Percentiles rank a stretch among this genome's conserved stretches.
Evolutionary conservation across 2,329 filamentous ascomycete species (phyloP).

Genomic region (Fusarium nanum): DNA sequence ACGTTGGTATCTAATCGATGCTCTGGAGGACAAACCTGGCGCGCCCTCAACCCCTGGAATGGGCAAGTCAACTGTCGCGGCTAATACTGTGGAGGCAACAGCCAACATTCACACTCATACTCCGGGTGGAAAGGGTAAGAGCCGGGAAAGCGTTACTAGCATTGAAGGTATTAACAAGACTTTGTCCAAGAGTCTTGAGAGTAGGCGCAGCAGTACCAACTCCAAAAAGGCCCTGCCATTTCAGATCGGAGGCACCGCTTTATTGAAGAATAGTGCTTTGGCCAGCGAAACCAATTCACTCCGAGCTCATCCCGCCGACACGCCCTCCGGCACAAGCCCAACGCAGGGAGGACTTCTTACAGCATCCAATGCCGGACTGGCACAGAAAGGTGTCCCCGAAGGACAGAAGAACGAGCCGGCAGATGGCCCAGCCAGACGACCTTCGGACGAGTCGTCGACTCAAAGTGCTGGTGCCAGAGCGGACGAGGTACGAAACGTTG

Average conservation of each 20-base stretch:
- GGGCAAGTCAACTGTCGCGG: slow-evolving; percentile 90
- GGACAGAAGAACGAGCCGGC: slow-evolving; percentile 33
- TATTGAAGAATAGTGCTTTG: slow-evolving; percentile 63
- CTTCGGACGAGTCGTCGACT: slow-evolving; percentile 45
- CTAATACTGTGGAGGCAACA: slow-evolving; percentile 86
- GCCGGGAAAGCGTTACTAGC: slow-evolving; percentile 61
- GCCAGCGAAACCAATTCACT: slow-evolving; percentile 71
- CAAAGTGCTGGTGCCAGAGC: slow-evolving; percentile 42
- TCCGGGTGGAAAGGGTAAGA: slow-evolving; percentile 58
- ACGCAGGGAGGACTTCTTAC: slow-evolving; percentile 50
- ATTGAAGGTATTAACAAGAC: slow-evolving; percentile 82
- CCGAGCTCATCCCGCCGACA: slow-evolving; percentile 60
- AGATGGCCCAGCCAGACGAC: slow-evolving; percentile 38
- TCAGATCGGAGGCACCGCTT: slow-evolving; percentile 55
- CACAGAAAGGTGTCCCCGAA: slow-evolving; percentile 22
- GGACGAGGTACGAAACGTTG: slow-evolving; percentile 66
- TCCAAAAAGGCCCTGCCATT: slow-evolving; percentile 80
- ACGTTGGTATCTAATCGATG: slow-evolving; percentile 96
- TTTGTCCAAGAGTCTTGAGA: slow-evolving; percentile 88
- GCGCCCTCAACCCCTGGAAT: slow-evolving; percentile 93
- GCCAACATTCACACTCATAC: slow-evolving; percentile 73
- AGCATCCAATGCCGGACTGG: slow-evolving; percentile 37
- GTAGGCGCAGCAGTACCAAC: slow-evolving; percentile 85
- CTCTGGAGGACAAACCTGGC: slow-evolving; percentile 89
- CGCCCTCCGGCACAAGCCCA: slow-evolving; percentile 56